A percentile compares a stretch with the other conserved stretches of the same genome.
phyloP scores from a whole-genome alignment of 2,329 filamentous ascomycete genomes.

The Stachybotrys elegans region DNA sequence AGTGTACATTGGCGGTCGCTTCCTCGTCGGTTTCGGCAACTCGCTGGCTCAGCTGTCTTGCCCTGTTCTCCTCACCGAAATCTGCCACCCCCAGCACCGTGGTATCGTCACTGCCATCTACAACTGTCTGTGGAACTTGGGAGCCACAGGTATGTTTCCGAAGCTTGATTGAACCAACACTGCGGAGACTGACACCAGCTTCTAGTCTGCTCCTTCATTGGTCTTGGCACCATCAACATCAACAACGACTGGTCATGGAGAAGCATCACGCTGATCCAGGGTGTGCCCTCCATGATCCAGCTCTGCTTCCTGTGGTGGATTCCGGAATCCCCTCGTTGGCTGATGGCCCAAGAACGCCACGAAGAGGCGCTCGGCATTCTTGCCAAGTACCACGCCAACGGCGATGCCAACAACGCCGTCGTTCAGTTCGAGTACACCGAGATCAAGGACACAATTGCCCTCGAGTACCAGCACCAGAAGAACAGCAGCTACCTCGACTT shows the following conservation, averaged over 20 bases:
- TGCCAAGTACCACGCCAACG: constrained; percentile 10
- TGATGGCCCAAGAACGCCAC: constrained; percentile 30
- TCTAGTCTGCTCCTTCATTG: constrained; percentile 2
- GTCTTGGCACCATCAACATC: constrained; percentile 4
- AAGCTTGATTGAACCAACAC: no score
- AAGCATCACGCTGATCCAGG: constrained; percentile 5
- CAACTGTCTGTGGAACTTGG: constrained; percentile 35
- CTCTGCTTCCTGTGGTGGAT: constrained; percentile 38
- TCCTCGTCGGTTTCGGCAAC: constrained; percentile 51
- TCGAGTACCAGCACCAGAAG: constrained; percentile 7
- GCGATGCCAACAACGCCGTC: background rate
- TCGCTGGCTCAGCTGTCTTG: constrained; percentile 37
- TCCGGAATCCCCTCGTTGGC: constrained; percentile 58
- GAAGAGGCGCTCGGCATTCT: constrained; percentile 31
- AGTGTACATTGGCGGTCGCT: constrained; percentile 36
- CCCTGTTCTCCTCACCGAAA: constrained; percentile 38
- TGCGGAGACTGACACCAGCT: background rate
- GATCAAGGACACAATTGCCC: constrained; percentile 13
- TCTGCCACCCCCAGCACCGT: constrained; percentile 36
- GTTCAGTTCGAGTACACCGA: constrained; percentile 11
- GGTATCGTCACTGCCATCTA: constrained; percentile 30
- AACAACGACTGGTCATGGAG: constrained; percentile 3
- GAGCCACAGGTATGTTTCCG: constrained; percentile 26
- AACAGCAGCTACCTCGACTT: constrained; percentile 9
- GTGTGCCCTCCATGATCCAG: constrained; percentile 11